Conservation (phyloP, 306 rosid species). For the Potentilla sterilis region DNA sequence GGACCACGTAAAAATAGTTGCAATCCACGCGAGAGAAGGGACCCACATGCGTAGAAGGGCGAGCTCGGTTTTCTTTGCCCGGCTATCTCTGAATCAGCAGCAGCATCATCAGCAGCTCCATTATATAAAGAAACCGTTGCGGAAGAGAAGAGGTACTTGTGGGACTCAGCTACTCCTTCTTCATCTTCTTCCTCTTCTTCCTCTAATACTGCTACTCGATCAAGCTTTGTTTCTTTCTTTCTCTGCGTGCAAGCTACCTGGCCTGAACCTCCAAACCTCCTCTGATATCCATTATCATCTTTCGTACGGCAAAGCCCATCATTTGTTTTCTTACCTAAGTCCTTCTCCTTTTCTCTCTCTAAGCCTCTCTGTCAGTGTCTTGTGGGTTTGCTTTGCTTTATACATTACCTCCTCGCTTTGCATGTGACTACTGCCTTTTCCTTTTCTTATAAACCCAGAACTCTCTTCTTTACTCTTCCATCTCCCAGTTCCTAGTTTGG, state of each 20-base stretch:
- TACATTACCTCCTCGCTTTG: conserved; percentile 42
- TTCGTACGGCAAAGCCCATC: conserved; percentile 43
- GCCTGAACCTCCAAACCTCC: conserved; percentile 23
- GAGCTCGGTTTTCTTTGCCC: not conserved
- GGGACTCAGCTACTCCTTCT: conserved; percentile 26
- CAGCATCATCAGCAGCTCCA: not conserved
- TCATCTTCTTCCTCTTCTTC: not conserved
- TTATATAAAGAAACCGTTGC: conserved; percentile 48
- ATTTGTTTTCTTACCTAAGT: conserved; percentile 10
- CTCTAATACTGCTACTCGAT: not conserved
- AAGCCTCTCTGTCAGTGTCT: conserved; percentile 9
- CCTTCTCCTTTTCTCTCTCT: conserved; percentile 15
- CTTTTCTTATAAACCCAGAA: not conserved
- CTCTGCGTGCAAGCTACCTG: conserved; percentile 62
- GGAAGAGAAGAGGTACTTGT: conserved; percentile 12
- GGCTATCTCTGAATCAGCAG: not conserved
- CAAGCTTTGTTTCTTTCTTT: conserved; percentile 20
- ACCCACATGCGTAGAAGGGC: conserved; percentile 29
- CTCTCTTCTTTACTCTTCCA: not conserved
- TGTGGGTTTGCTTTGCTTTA: conserved; percentile 52
- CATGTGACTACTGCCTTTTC: conserved; percentile 34
- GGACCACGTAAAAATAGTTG: conserved; percentile 55
- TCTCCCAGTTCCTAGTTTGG: not conserved
- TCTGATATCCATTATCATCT: conserved; percentile 32
- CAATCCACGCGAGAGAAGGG: conserved; percentile 64